Percentiles rank a stretch among this genome's conserved stretches.
These are phyloP conservation scores for Hemileccinum impolitum DNA, from an alignment of 768 basidiomycete genomes.

Conservation along the genomic window DNA sequence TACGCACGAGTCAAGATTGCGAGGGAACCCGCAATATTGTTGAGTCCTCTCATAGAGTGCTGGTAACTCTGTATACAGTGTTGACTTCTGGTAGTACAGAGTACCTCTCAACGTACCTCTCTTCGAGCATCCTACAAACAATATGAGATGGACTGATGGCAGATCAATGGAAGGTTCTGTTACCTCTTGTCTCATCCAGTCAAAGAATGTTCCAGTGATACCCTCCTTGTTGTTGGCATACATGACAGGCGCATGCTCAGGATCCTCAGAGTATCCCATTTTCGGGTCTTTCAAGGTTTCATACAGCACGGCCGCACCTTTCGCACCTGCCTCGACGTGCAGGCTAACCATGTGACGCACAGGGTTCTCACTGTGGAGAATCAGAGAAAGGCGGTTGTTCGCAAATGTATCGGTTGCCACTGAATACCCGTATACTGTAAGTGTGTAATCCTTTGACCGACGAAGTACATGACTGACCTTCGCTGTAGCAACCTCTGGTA, in stretches of 20 bases:
- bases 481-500: slow-evolving; percentile 27
- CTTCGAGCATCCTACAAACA: slow-evolving; percentile 14
- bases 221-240: slow-evolving; percentile 16
- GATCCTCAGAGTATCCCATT: slow-evolving; percentile 17
- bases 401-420: slow-evolving; percentile 30
- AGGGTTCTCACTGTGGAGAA: slow-evolving; percentile 23
- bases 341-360: slow-evolving; percentile 17
- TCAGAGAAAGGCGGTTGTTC: slow-evolving; percentile 32
- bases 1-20: slow-evolving; percentile 22
- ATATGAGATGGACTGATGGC: neutral
- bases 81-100: neutral
- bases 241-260: slow-evolving; percentile 20
- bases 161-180: neutral
- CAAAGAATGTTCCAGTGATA: slow-evolving; percentile 22
- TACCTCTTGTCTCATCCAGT: slow-evolving; percentile 23
- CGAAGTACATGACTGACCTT: slow-evolving; percentile 22
- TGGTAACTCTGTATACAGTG: slow-evolving; percentile 18
- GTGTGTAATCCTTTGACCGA: neutral
- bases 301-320: slow-evolving; percentile 13
- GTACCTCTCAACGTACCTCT: slow-evolving; percentile 9
- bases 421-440: slow-evolving; percentile 6
- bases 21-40: slow-evolving; percentile 23
- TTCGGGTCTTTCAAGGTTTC: slow-evolving; percentile 27
- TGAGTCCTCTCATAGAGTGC: slow-evolving; percentile 22
- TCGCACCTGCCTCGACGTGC: slow-evolving; percentile 16